These are phyloP conservation scores for Geoglossum cookeanum DNA, from an alignment of 2,329 filamentous ascomycete species.

Conservation along the genomic window DNA sequence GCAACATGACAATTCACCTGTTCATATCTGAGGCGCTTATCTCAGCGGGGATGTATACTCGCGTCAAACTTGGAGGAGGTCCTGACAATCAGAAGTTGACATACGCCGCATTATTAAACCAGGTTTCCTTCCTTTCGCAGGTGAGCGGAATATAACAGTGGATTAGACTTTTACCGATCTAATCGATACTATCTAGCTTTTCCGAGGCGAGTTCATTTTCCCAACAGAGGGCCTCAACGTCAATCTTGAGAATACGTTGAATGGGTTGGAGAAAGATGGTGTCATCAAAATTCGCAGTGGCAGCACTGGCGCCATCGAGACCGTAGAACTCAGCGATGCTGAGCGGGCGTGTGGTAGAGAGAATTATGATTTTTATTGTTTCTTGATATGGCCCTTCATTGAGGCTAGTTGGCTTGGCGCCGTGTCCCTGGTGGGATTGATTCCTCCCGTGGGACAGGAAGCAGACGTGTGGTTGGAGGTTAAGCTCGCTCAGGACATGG, in stretches of 20 bases:
- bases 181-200: slow-evolving; percentile 34
- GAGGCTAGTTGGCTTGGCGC: slow-evolving; percentile 86
- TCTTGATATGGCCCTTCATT: slow-evolving; percentile 95
- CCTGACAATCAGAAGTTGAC: slow-evolving; percentile 60
- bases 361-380: slow-evolving; percentile 98
- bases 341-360: slow-evolving; percentile 69
- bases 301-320: slow-evolving; percentile 34
- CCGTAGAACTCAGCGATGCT: slow-evolving; percentile 52
- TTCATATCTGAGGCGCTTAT: slow-evolving; percentile 90
- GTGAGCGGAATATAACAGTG: slow-evolving; percentile 14
- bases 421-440: slow-evolving; percentile 70
- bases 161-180: neutral
- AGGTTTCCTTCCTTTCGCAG: slow-evolving; percentile 74
- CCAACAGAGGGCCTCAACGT: slow-evolving; percentile 61
- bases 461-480: slow-evolving; percentile 61
- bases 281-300: slow-evolving; percentile 49
- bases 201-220: slow-evolving; percentile 95
- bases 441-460: slow-evolving; percentile 43
- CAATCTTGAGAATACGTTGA: slow-evolving; percentile 66
- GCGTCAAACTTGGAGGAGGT: slow-evolving; percentile 79
- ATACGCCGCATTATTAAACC: slow-evolving; percentile 52
- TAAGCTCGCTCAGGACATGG: slow-evolving; percentile 58
- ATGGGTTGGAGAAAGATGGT: slow-evolving; percentile 56
- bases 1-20: slow-evolving; percentile 97
- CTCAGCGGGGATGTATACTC: slow-evolving; percentile 74